These are phyloP conservation scores for Pleodorina starrii DNA, from an alignment of 139 green algal species.

Conservation along the genomic window DNA sequence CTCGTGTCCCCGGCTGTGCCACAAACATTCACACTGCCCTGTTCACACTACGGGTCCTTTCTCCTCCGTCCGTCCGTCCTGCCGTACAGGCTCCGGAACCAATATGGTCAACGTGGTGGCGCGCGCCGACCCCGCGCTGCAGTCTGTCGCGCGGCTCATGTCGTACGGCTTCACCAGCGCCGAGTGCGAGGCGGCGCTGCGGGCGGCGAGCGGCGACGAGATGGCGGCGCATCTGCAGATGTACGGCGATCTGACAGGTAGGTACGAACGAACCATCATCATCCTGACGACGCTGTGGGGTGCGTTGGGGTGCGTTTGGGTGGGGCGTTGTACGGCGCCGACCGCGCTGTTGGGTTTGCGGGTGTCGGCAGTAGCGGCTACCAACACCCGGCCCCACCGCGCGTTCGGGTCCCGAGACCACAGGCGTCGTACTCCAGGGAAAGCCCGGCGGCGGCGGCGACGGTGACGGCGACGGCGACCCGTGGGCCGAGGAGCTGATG, in stretches of 20 bases:
- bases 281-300: too few species aligned
- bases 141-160: conserved; percentile 42
- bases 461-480: not conserved
- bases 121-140: not conserved
- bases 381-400: too few species aligned
- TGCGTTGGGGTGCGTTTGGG: too few species aligned
- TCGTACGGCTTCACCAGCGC: conserved; percentile 65
- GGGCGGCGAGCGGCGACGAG: conserved; percentile 55
- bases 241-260: conserved; percentile 59
- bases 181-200: conserved; percentile 59
- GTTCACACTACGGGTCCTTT: too few species aligned
- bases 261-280: not conserved
- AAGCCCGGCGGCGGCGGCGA: not conserved
- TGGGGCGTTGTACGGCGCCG: too few species aligned
- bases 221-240: conserved; percentile 60
- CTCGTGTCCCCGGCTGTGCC: too few species aligned
- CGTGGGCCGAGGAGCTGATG: conserved; percentile 79
- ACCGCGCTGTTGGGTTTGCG: too few species aligned
- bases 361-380: too few species aligned
- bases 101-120: conserved; percentile 40
- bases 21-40: too few species aligned
- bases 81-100: conserved; percentile 36
- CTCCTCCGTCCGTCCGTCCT: too few species aligned
- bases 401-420: too few species aligned
- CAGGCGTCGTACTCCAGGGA: not conserved